phyloP scores from a whole-genome alignment of 1,139 yeast genomes.

The Blastobotrys raffinosifermentans region DNA sequence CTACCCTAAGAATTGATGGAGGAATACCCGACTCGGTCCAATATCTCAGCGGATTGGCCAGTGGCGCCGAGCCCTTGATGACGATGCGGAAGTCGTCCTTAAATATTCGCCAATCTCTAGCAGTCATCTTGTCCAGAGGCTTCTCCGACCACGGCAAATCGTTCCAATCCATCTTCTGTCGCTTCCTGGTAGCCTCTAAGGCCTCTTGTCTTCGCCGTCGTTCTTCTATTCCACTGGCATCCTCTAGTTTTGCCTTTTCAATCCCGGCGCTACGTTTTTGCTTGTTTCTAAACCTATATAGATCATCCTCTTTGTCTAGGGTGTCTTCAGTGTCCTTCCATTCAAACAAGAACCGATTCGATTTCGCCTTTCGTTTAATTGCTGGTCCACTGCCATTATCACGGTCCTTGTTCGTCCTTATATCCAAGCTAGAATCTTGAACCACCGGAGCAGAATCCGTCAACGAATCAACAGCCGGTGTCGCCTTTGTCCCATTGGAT shows the following conservation, averaged over 20 bases:
- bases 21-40: constrained; percentile 67
- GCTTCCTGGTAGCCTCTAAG: constrained; percentile 16
- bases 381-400: background rate
- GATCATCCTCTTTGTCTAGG: constrained; percentile 39
- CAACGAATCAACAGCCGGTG: background rate
- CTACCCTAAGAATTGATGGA: constrained; percentile 35
- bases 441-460: constrained; percentile 2
- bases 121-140: constrained; percentile 55
- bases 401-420: background rate
- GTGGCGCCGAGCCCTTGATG: constrained; percentile 36
- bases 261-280: constrained; percentile 2
- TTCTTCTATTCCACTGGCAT: constrained; percentile 30
- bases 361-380: background rate
- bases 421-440: background rate
- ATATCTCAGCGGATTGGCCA: constrained; percentile 57
- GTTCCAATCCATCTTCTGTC: constrained; percentile 25
- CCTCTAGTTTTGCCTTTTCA: constrained; percentile 8
- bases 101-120: constrained; percentile 86
- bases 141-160: constrained; percentile 70
- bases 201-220: constrained; percentile 16
- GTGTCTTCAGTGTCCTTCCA: constrained; percentile 74
- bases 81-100: constrained; percentile 70
- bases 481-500: background rate
- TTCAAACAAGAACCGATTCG: constrained; percentile 51
- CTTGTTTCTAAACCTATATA: no score